Conservation (phyloP, 768 basidiomycete genomes). For the Suillus placidus region DNA sequence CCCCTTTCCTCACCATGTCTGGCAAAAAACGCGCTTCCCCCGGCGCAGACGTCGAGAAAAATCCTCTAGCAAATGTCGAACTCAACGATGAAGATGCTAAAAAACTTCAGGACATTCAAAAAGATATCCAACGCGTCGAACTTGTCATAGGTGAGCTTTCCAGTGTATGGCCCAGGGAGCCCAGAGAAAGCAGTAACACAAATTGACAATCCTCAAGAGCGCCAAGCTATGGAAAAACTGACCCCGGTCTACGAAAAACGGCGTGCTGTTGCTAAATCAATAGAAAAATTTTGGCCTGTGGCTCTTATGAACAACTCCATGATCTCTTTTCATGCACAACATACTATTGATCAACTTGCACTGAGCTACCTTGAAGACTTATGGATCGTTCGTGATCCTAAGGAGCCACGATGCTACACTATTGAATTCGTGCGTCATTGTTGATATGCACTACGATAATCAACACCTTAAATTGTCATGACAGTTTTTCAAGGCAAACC, state of each 20-base stretch:
- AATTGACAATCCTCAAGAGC: constrained; percentile 48
- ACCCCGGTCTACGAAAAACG: constrained; percentile 70
- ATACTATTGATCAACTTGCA: constrained; percentile 77
- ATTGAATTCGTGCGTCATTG: constrained; percentile 79
- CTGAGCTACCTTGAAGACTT: constrained; percentile 84
- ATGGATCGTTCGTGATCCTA: constrained; percentile 74
- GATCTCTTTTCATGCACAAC: constrained; percentile 67
- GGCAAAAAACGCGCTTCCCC: constrained; percentile 77
- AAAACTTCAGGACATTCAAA: constrained; percentile 66
- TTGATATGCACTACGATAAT: constrained; percentile 9
- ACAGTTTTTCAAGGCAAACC: constrained; percentile 86
- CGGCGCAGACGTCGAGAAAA: constrained; percentile 77
- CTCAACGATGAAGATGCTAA: constrained; percentile 72
- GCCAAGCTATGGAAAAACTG: constrained; percentile 58
- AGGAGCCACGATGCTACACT: constrained; percentile 80
- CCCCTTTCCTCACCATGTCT: constrained; percentile 32
- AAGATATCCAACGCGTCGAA: constrained; percentile 71
- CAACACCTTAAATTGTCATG: constrained; percentile 11
- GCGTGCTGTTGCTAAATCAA: constrained; percentile 62
- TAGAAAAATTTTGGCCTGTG: constrained; percentile 85
- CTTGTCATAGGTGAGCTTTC: constrained; percentile 65
- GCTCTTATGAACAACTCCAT: constrained; percentile 74
- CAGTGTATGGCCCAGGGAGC: constrained; percentile 2
- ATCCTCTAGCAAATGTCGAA: constrained; percentile 65
- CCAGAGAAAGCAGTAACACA: constrained; percentile 9